phyloP scores from a whole-genome alignment of 306 rosid genomes.

The Vigna unguiculata region DNA sequence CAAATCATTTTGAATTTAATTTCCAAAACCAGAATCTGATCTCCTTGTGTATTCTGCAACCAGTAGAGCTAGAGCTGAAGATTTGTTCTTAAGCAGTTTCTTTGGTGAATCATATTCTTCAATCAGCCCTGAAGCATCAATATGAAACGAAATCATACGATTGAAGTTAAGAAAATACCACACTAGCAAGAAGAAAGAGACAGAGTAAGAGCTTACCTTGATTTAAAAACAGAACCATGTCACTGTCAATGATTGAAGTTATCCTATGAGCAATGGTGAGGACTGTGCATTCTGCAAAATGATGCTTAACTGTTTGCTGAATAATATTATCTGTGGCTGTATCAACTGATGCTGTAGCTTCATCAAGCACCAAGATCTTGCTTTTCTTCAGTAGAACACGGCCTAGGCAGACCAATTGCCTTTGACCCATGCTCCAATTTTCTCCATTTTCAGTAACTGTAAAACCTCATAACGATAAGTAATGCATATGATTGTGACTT shows the following conservation, averaged over 20 bases:
- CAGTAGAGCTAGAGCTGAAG: slow-evolving; percentile 55
- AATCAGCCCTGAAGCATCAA: slow-evolving; percentile 44
- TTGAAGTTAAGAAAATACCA: neutral
- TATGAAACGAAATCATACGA: slow-evolving; percentile 26
- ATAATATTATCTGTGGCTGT: slow-evolving; percentile 62
- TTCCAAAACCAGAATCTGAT: slow-evolving; percentile 49
- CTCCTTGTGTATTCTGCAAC: slow-evolving; percentile 56
- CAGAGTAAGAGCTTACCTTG: slow-evolving; percentile 46
- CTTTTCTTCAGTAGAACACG: slow-evolving; percentile 79
- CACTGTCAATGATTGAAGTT: slow-evolving; percentile 77
- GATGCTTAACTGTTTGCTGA: slow-evolving; percentile 54
- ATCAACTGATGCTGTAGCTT: slow-evolving; percentile 64
- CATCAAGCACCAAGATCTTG: slow-evolving; percentile 68
- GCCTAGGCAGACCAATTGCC: slow-evolving; percentile 88
- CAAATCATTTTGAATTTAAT: slow-evolving; percentile 42
- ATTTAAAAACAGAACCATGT: slow-evolving; percentile 82
- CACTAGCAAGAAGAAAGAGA: neutral
- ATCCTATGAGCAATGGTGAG: slow-evolving; percentile 86
- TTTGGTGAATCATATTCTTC: slow-evolving; percentile 53
- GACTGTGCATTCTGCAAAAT: slow-evolving; percentile 72
- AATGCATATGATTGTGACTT: slow-evolving; percentile 1
- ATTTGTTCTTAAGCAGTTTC: slow-evolving; percentile 53
- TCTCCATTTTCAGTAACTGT: slow-evolving; percentile 63
- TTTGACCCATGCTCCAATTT: slow-evolving; percentile 69
- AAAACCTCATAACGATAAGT: neutral